Evolutionary conservation across 148 eudicot species (phyloP).

Genomic region (Fagopyrum homotropicum): DNA sequence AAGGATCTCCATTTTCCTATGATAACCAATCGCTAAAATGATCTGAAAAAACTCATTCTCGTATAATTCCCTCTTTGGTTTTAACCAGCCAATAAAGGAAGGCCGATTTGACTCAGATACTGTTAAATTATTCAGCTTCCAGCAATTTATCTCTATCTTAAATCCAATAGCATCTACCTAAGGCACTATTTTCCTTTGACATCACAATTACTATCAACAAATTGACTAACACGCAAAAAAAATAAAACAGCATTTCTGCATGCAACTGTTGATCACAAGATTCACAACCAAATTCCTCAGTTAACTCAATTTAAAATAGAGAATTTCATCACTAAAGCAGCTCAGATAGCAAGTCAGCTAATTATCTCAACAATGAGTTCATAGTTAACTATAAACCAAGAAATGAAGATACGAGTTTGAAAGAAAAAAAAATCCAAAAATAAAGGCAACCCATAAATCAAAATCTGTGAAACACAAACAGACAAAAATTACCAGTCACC

Average conservation of each 20-base stretch:
- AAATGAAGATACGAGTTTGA: background rate
- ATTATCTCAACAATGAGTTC: background rate
- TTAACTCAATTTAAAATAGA: background rate
- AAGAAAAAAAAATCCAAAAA: background rate
- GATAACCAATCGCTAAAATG: too few relatives aligned
- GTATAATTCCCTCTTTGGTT: too few relatives aligned
- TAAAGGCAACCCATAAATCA: background rate
- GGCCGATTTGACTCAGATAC: too few relatives aligned
- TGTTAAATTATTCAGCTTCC: background rate
- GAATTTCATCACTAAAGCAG: too few relatives aligned
- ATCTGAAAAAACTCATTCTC: too few relatives aligned
- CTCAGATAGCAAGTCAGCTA: background rate
- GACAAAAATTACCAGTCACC: constrained; percentile 66
- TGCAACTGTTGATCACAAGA: background rate
- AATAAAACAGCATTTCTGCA: background rate
- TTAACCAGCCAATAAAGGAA: too few relatives aligned
- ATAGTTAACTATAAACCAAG: background rate
- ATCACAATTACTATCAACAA: background rate
- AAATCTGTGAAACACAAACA: background rate
- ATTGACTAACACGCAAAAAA: background rate
- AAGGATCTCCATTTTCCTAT: too few relatives aligned
- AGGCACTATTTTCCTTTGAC: background rate
- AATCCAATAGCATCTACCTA: background rate
- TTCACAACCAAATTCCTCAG: background rate
- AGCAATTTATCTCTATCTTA: background rate